Evolutionary conservation across 768 basidiomycete genomes (phyloP).

Genomic region (Kwoniella dendrophila): DNA sequence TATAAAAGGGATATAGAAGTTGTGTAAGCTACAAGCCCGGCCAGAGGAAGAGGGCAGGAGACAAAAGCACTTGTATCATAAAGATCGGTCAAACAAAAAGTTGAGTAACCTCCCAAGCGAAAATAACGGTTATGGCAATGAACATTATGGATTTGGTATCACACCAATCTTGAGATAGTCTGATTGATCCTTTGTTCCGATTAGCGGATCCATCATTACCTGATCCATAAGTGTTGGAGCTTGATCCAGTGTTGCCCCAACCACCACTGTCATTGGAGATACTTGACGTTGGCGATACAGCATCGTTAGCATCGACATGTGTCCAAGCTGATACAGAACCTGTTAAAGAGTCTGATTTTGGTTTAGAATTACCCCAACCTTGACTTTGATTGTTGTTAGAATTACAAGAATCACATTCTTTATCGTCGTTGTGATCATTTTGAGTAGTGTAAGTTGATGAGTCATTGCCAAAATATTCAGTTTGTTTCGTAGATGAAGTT

Average conservation of each 20-base stretch:
- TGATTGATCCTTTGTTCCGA: constrained; percentile 12
- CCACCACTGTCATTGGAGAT: background rate
- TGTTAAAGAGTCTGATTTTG: background rate
- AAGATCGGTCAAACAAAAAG: background rate
- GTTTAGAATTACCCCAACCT: background rate
- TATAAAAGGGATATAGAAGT: no score
- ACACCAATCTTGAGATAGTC: background rate
- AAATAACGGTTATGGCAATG: background rate
- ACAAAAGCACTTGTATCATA: background rate
- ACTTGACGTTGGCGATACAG: background rate
- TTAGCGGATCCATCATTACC: constrained; percentile 1
- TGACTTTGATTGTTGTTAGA: background rate
- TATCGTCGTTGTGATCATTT: no score
- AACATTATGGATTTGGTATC: background rate
- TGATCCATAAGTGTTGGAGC: background rate
- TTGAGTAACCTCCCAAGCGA: constrained; percentile 1
- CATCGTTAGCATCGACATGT: constrained; percentile 10
- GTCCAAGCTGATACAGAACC: constrained; percentile 21
- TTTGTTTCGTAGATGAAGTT: constrained; percentile 9
- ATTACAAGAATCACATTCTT: no score
- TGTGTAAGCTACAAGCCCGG: no score
- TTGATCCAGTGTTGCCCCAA: background rate
- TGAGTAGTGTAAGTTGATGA: no score
- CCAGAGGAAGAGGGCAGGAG: no score
- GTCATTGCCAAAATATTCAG: background rate